phyloP scores from a whole-genome alignment of 495 filamentous ascomycete genomes.

The Neurospora tetrasperma region DNA sequence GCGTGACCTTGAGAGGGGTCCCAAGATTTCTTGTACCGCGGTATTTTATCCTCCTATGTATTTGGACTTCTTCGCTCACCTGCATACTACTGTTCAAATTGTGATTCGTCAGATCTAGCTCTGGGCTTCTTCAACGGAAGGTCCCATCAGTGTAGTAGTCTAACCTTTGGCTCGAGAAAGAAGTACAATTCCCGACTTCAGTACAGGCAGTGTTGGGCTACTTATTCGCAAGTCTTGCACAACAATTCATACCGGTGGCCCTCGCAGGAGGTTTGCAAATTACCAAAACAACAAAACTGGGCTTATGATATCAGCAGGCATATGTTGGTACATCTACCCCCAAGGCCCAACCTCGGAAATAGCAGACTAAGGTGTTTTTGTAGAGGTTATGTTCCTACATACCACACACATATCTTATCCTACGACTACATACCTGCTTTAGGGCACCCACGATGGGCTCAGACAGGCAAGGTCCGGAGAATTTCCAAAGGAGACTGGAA shows the following conservation, averaged over 20 bases:
- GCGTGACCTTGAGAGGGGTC: background rate
- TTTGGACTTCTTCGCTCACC: background rate
- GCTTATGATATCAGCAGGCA: background rate
- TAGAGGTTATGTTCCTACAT: background rate
- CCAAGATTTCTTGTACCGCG: background rate
- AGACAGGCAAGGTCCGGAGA: background rate
- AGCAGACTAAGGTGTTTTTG: background rate
- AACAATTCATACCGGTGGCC: background rate
- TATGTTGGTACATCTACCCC: background rate
- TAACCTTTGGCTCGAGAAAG: background rate
- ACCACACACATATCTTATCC: background rate
- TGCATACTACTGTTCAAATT: background rate
- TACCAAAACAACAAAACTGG: background rate
- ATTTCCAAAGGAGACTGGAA: background rate
- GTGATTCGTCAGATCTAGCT: background rate
- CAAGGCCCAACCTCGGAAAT: background rate
- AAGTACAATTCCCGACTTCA: background rate
- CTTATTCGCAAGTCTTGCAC: background rate
- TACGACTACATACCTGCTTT: background rate
- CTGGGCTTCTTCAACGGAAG: background rate
- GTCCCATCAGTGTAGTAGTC: background rate
- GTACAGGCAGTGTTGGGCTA: background rate
- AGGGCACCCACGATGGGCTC: background rate
- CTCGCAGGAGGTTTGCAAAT: background rate
- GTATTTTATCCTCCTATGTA: background rate